Base-by-base conservation (phyloP, 495 filamentous ascomycete genomes). In the Pyrenopolyporus hunteri region DNA sequence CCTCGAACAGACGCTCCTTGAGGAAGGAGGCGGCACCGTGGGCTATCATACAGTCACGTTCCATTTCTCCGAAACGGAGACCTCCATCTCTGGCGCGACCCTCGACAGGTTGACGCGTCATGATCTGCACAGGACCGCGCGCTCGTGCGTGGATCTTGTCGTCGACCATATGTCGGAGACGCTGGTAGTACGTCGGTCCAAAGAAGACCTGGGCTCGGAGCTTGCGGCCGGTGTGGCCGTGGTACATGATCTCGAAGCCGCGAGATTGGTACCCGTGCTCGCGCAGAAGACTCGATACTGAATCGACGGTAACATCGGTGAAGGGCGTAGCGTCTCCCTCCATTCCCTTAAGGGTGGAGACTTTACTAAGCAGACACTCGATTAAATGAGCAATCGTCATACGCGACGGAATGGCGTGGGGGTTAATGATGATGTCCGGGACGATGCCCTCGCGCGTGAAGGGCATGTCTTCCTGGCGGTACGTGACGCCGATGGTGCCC, bases 331-430 rank as follows among this genome's bases (percentile, higher is more conserved):
- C 94, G 70, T 99, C 95, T 65, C 95, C 94, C 74, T 98, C 95
- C 69, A 89, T 87, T 16, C 94, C 94, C 73, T 89, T 89, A 11
- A 97, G 81, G 0, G 93, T 85, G 0, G 91, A 89, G 13, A 98
- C 94, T 74, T 99, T 99, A 74, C 89, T 93, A 35, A 98, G 84
- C 69, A 97, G 85, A 81, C 94, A 98, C 78, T 99, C 94, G 74
- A 99, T 96, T 83, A 99, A 91, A 82, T 99, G 95, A 57, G 95
- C 94, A 82, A 98, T 98, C 0, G 94, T 99, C 94, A 99, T 99
- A 82, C 94, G 94, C 10, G 94, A 99, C 1, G 94, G 94, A 83
- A 99, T 98, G 74, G 95, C 94, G 83, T 99, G 94, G 0, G 94
- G 94, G 70, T 99, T 99, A 83, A 99, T 98, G 74, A 99, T 97